A percentile compares a stretch with the other conserved stretches of the same genome.
phyloP scores from a whole-genome alignment of 2,329 filamentous ascomycete genomes.

The Colletotrichum costaricense region DNA sequence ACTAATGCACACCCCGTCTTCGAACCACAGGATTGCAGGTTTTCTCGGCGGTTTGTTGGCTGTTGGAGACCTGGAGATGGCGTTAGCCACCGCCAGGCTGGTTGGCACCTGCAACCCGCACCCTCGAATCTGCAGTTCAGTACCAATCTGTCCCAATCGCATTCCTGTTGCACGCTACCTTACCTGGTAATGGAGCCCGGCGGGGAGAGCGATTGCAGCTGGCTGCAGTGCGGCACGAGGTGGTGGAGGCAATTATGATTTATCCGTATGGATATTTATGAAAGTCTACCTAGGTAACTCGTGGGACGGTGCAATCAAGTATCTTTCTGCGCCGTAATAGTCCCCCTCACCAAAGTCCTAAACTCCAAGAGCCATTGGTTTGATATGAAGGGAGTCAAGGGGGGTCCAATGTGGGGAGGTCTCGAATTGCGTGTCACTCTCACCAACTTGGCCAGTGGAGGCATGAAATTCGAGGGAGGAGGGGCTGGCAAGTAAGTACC shows the following conservation, averaged over 20 bases:
- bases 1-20: not conserved
- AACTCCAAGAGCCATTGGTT: too few species aligned
- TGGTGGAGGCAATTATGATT: not conserved
- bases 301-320: not conserved
- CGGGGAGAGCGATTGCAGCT: not conserved
- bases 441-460: not conserved
- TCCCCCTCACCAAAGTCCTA: too few species aligned
- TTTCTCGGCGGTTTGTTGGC: not conserved
- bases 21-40: not conserved
- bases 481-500: too few species aligned
- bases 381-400: slow-evolving; percentile 8
- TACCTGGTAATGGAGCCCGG: not conserved
- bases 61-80: not conserved
- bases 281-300: too few species aligned
- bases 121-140: not conserved
- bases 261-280: not conserved
- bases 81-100: not conserved
- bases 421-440: not conserved
- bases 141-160: not conserved
- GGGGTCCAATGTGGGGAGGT: not conserved
- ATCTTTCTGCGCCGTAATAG: not conserved
- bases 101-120: slow-evolving; percentile 16
- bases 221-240: not conserved
- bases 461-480: not conserved
- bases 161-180: not conserved